A percentile compares a stretch with the other conserved stretches of the same genome.
phyloP scores from a whole-genome alignment of 1,139 yeast genomes.

The Eremothecium gossypii region DNA sequence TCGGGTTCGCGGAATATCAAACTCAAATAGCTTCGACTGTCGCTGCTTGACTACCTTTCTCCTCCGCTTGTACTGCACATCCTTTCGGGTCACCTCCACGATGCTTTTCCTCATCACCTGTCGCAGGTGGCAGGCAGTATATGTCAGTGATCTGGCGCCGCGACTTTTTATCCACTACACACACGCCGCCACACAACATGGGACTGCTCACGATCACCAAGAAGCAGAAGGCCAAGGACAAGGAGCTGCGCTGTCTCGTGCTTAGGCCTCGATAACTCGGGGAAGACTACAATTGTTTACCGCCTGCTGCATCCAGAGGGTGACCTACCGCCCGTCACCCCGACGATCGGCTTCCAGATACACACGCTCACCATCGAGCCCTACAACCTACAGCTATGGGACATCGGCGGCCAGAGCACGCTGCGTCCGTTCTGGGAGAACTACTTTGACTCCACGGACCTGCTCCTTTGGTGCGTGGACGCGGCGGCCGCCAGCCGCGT shows the following conservation, averaged over 20 bases:
- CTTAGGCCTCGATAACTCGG: conserved; percentile 82
- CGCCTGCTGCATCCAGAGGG: conserved; percentile 35
- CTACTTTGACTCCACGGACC: conserved; percentile 79
- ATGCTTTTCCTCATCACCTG: conserved; percentile 9
- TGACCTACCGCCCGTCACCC: conserved; percentile 35
- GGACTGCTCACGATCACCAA: conserved; percentile 75
- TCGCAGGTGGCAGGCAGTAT: not conserved
- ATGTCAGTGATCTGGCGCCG: not conserved
- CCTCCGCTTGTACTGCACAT: conserved; percentile 9
- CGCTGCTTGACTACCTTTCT: conserved; percentile 11
- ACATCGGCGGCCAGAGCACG: conserved; percentile 79
- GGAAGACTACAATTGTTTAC: conserved; percentile 74
- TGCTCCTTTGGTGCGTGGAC: conserved; percentile 90
- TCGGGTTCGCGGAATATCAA: conserved; percentile 16
- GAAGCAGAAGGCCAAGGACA: conserved; percentile 74
- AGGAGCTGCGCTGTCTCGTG: conserved; percentile 62
- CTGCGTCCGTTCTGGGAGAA: conserved; percentile 83
- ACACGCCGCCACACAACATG: conserved; percentile 36
- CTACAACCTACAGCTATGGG: conserved; percentile 50
- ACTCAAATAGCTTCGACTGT: conserved; percentile 22
- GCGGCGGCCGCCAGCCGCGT: conserved; percentile 52
- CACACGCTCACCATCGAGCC: conserved; percentile 33
- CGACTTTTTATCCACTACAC: not conserved
- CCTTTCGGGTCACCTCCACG: conserved; percentile 10
- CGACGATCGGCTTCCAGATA: conserved; percentile 60